phyloP scores from a whole-genome alignment of 225 moss, liverwort and hornwort species.

The Polytrichum commune region DNA sequence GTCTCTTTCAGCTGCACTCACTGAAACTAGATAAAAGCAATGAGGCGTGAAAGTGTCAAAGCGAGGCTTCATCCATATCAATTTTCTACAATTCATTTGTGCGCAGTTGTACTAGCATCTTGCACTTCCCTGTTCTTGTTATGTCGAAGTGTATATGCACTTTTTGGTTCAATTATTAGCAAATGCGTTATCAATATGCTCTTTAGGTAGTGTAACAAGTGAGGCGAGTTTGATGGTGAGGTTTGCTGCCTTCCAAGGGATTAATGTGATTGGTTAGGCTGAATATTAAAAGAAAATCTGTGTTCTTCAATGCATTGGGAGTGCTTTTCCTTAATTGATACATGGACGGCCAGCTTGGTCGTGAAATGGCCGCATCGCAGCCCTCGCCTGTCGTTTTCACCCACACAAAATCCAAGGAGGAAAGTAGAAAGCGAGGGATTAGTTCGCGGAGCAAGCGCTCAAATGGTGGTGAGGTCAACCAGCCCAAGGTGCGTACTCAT shows the following conservation, averaged over 20 bases:
- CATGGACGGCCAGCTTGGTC: conserved; percentile 30
- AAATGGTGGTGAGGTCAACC: background rate
- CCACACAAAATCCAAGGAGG: conserved; percentile 5
- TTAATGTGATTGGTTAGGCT: background rate
- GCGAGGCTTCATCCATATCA: too few relatives aligned
- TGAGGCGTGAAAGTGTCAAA: too few relatives aligned
- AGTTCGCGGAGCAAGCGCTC: background rate
- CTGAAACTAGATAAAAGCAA: too few relatives aligned
- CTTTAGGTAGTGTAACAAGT: background rate
- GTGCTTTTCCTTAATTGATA: conserved; percentile 18
- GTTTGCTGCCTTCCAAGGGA: background rate
- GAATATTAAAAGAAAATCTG: background rate
- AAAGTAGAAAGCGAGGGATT: conserved; percentile 5
- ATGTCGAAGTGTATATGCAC: too few relatives aligned
- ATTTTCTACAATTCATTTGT: too few relatives aligned
- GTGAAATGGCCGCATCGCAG: conserved; percentile 21
- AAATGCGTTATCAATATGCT: background rate
- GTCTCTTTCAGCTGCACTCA: too few relatives aligned
- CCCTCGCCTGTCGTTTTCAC: conserved; percentile 11
- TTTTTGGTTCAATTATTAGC: background rate
- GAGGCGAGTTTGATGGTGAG: background rate
- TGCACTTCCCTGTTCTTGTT: too few relatives aligned
- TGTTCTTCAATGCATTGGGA: background rate
- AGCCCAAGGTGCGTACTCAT: conserved; percentile 7
- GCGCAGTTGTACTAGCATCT: too few relatives aligned